Conservation (phyloP, 2,329 filamentous ascomycete genomes). For the Xylariaceae sp. region DNA sequence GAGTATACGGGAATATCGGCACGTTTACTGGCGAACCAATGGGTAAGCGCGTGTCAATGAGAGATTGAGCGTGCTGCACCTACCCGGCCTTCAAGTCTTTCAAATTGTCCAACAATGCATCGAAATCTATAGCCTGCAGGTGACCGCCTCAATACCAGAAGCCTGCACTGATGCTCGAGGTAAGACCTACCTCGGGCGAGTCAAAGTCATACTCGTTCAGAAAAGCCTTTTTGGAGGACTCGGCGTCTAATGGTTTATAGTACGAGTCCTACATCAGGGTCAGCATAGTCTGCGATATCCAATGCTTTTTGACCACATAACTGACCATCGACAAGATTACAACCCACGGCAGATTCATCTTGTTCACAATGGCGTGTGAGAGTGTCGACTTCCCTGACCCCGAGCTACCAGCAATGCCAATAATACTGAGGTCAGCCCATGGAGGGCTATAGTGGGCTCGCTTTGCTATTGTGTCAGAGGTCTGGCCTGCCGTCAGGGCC, state of each 20-base stretch:
- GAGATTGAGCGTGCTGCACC: conserved; percentile 5
- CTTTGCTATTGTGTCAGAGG: conserved; percentile 45
- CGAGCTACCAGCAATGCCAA: conserved; percentile 91
- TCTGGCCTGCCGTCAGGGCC: conserved; percentile 29
- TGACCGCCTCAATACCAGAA: conserved; percentile 20
- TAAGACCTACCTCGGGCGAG: conserved; percentile 62
- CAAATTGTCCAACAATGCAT: conserved; percentile 74
- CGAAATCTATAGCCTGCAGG: conserved; percentile 79
- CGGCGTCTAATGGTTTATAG: conserved; percentile 82
- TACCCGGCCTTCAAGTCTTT: conserved; percentile 89
- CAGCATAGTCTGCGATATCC: conserved; percentile 12
- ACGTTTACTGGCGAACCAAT: conserved; percentile 57
- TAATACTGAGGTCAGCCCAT: conserved; percentile 95
- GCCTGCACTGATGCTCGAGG: background rate
- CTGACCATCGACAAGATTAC: conserved; percentile 93
- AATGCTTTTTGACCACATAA: conserved; percentile 18
- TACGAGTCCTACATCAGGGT: conserved; percentile 73
- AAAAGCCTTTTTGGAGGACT: conserved; percentile 78
- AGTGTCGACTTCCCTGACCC: conserved; percentile 95
- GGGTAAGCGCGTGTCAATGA: conserved; percentile 4
- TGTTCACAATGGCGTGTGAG: conserved; percentile 83
- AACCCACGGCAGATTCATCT: conserved; percentile 93
- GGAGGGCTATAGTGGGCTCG: conserved; percentile 82
- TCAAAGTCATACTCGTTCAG: conserved; percentile 95
- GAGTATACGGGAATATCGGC: conserved; percentile 94